Conservation (phyloP, 2,329 filamentous ascomycete genomes). For the Curvularia lunata region DNA sequence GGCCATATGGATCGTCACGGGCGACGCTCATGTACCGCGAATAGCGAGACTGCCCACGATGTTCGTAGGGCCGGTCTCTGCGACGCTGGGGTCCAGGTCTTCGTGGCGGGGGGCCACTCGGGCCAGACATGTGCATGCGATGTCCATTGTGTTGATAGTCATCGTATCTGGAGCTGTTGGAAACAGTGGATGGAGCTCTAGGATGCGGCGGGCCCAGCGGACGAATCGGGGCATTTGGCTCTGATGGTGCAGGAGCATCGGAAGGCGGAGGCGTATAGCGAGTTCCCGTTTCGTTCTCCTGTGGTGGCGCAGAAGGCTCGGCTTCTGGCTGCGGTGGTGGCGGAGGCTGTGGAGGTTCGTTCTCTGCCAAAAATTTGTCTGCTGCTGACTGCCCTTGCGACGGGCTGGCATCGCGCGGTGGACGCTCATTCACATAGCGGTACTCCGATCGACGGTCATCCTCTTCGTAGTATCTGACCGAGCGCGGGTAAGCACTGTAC, state of each 20-base stretch:
- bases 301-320: conserved; percentile 22
- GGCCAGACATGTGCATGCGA: conserved; percentile 37
- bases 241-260: conserved; percentile 22
- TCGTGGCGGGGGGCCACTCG: conserved; percentile 25
- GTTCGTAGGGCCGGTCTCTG: conserved; percentile 42
- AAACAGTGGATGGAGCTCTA: conserved; percentile 38
- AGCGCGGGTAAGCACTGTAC: conserved; percentile 35
- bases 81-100: conserved; percentile 41
- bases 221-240: conserved; percentile 21
- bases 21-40: conserved; percentile 46
- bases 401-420: conserved; percentile 30
- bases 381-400: conserved; percentile 38
- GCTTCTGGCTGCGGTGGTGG: conserved; percentile 21
- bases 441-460: conserved; percentile 31
- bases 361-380: conserved; percentile 46
- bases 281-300: conserved; percentile 38
- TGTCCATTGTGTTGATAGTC: conserved; percentile 33
- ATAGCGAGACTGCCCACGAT: conserved; percentile 44
- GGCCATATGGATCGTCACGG: conserved; percentile 45
- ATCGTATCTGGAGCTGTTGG: conserved; percentile 44
- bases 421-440: conserved; percentile 31
- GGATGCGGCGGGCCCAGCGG: conserved; percentile 29
- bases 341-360: conserved; percentile 22
- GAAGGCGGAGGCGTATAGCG: conserved; percentile 40
- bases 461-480: conserved; percentile 39